Conservation (phyloP, 2,329 filamentous ascomycete genomes). For the Neonectria punicea region DNA sequence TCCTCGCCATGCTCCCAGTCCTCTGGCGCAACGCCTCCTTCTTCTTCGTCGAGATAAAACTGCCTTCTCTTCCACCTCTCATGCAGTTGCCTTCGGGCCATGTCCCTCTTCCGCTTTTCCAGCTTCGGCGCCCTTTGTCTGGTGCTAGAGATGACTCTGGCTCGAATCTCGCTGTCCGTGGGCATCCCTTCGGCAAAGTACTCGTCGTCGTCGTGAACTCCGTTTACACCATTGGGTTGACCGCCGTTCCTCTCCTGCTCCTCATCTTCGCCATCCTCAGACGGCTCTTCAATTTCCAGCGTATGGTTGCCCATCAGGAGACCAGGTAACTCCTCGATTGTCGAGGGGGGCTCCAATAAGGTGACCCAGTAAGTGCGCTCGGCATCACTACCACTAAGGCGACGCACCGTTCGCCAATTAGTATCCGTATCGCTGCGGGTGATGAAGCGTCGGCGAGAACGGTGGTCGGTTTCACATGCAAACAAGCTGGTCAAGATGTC, state of each 20-base stretch:
- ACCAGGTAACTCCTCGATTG: constrained; percentile 55
- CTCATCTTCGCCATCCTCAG: constrained; percentile 41
- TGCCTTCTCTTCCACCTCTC: constrained; percentile 81
- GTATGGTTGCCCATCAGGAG: constrained; percentile 50
- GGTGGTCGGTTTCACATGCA: constrained; percentile 48
- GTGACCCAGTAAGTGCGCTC: constrained; percentile 56
- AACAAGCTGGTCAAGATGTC: constrained; percentile 69
- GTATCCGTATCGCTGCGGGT: constrained; percentile 47
- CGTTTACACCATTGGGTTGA: constrained; percentile 39
- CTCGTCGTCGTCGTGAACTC: constrained; percentile 37
- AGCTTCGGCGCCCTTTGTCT: constrained; percentile 51
- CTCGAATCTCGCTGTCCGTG: constrained; percentile 55
- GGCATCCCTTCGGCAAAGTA: constrained; percentile 46
- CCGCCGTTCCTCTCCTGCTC: constrained; percentile 34
- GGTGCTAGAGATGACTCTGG: constrained; percentile 49
- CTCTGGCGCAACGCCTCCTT: constrained; percentile 73
- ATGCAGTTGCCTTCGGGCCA: constrained; percentile 66
- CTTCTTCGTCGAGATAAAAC: constrained; percentile 88
- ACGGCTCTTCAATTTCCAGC: constrained; percentile 42
- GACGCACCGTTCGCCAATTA: constrained; percentile 49
- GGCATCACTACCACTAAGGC: constrained; percentile 43
- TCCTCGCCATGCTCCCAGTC: constrained; percentile 73
- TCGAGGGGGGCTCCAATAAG: constrained; percentile 58
- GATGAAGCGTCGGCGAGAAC: constrained; percentile 44
- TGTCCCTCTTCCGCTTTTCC: constrained; percentile 53